Conservation (phyloP, 805 yeast species). For the Kuraishia capsulata region DNA sequence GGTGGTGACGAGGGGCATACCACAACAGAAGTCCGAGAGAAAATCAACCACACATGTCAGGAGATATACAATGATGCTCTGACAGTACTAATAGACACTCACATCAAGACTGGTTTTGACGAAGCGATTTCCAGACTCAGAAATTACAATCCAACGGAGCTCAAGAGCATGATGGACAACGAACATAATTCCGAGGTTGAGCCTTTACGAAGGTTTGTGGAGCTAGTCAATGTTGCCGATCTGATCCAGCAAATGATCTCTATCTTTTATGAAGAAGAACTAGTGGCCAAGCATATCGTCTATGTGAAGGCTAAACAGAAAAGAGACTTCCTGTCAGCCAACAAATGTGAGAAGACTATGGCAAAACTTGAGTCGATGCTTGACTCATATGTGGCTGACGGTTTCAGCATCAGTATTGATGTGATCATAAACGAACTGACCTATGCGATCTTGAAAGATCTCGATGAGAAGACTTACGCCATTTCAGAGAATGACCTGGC, state of each 20-base stretch:
- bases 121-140: slow-evolving; percentile 66
- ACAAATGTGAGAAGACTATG: slow-evolving; percentile 60
- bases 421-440: slow-evolving; percentile 71
- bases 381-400: slow-evolving; percentile 88
- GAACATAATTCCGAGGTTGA: slow-evolving; percentile 37
- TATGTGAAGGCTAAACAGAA: slow-evolving; percentile 37
- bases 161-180: slow-evolving; percentile 10
- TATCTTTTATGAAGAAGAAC: slow-evolving; percentile 82
- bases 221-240: slow-evolving; percentile 88
- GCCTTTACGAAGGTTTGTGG: slow-evolving; percentile 81
- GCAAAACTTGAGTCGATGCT: slow-evolving; percentile 62
- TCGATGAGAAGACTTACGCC: slow-evolving; percentile 42
- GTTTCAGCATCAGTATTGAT: slow-evolving; percentile 86
- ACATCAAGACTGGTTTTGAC: slow-evolving; percentile 77
- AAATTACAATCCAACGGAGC: slow-evolving; percentile 55
- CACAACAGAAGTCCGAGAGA: slow-evolving; percentile 19
- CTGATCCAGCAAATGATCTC: slow-evolving; percentile 86
- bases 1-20: slow-evolving; percentile 15
- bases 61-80: slow-evolving; percentile 64
- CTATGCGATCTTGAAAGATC: slow-evolving; percentile 11
- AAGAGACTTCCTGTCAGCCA: slow-evolving; percentile 68
- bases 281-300: slow-evolving; percentile 47
- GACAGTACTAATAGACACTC: slow-evolving; percentile 56
- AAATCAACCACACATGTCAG: slow-evolving; percentile 29
- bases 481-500: slow-evolving; percentile 17